Conservation (phyloP, 140 eudicot genomes). For the Stevia rebaudiana region DNA sequence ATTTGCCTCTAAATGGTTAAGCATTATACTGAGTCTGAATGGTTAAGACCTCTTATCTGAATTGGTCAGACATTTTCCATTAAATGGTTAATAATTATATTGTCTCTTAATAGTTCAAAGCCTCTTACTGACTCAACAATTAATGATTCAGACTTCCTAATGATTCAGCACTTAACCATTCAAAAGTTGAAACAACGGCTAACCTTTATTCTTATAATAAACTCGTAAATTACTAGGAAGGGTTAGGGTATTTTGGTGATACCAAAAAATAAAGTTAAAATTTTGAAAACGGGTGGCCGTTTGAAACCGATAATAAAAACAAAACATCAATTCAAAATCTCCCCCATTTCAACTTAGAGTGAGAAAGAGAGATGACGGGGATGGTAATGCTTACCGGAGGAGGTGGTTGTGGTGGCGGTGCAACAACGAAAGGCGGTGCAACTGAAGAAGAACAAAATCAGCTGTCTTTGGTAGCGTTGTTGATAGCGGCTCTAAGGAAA, state of each 20-base stretch:
- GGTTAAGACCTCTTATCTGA: too few species aligned
- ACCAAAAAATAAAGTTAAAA: slow-evolving; percentile 8
- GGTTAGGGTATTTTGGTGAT: slow-evolving; percentile 19
- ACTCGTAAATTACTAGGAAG: not conserved
- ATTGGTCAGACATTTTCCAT: too few species aligned
- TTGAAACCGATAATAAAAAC: slow-evolving; percentile 10
- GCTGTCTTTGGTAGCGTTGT: slow-evolving; percentile 53
- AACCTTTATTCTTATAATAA: too few species aligned
- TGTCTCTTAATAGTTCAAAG: too few species aligned
- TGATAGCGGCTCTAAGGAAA: slow-evolving; percentile 69
- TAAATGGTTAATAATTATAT: too few species aligned
- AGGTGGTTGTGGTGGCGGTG: not conserved
- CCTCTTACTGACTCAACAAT: too few species aligned
- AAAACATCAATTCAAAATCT: slow-evolving; percentile 27
- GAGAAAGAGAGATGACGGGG: slow-evolving; percentile 28
- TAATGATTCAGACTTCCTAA: too few species aligned
- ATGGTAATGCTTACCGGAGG: slow-evolving; percentile 38
- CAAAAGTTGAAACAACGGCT: too few species aligned
- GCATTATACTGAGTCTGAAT: too few species aligned
- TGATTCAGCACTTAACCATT: too few species aligned
- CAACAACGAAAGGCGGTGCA: not conserved
- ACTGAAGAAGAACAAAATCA: slow-evolving; percentile 40
- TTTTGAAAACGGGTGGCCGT: slow-evolving; percentile 45
- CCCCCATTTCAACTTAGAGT: slow-evolving; percentile 8
- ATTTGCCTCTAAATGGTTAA: too few species aligned